These are phyloP conservation scores for Populus alba DNA, from an alignment of 345 rosid genomes.

Conservation along the genomic window DNA sequence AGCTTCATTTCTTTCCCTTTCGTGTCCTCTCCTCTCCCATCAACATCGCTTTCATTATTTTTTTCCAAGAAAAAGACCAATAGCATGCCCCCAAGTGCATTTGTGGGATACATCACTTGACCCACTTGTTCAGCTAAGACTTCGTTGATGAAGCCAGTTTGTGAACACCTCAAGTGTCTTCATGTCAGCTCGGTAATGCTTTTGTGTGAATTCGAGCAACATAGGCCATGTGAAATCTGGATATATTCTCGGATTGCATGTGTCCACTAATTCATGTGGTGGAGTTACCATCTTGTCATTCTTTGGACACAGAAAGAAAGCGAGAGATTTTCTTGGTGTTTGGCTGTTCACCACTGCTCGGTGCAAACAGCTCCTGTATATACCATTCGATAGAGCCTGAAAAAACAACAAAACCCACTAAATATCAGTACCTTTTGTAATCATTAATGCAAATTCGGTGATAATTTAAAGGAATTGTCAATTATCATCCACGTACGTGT, in stretches of 20 bases:
- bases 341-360: conserved; percentile 85
- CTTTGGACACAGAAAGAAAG: conserved; percentile 88
- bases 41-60: conserved; percentile 23
- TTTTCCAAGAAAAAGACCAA: background rate
- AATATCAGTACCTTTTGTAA: background rate
- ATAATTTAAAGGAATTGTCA: background rate
- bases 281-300: conserved; percentile 74
- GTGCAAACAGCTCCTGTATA: conserved; percentile 90
- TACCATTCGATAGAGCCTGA: conserved; percentile 86
- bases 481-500: background rate
- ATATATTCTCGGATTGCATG: conserved; percentile 50
- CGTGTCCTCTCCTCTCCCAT: background rate
- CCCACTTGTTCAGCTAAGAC: background rate
- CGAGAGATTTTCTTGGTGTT: conserved; percentile 84
- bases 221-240: conserved; percentile 90
- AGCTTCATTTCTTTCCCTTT: background rate
- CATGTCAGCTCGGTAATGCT: conserved; percentile 89
- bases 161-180: conserved; percentile 68
- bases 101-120: background rate
- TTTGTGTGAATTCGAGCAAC: conserved; percentile 79
- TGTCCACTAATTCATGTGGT: conserved; percentile 64
- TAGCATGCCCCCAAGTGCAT: background rate
- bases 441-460: background rate
- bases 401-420: background rate
- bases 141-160: conserved; percentile 51